Evolutionary conservation across 441 rosid species (phyloP), one percentile per base, ranked within the genome.

Genomic region (Hura crepitans): DNA sequence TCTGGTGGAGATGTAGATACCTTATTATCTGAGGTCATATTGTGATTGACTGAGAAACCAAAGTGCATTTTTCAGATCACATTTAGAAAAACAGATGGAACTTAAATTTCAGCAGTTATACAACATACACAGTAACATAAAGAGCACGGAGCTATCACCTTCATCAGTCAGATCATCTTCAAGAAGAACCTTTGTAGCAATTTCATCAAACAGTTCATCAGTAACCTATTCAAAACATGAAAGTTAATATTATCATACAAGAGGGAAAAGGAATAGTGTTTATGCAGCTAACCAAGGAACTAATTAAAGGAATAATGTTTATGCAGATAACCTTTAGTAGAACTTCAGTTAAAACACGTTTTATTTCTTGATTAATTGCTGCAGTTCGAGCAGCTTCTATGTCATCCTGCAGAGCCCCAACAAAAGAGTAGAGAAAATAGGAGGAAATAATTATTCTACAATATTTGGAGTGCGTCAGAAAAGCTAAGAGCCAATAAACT

Each of bases 291-390:
- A 93, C 99, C 98, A n/a, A n/a, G n/a, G n/a, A n/a, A n/a, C 42
- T 64, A 63, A 62, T 35, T 13, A 70, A 63, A 49, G 37, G 63
- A 73, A 68, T 54, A 80, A 68, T 68, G 67, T 72, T 74, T 62
- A 49, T 72, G 65, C 65, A 71, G 69, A 63, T 67, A 73, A 93
- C 99, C 98, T 89, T 92, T 69, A 86, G 82, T 78, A 96, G 97
- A 77, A 96, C 99, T 83, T 96, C 99, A 43, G 99, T 96, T 68
- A 91, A 82, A 65, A 93, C 75, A 63, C 96, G 96, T 72, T 93
- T 96, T 77, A 96, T 93, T 89, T 96, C 99, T 81, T 79, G 89
- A 85, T 92, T 91, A 65, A 96, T 81, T 62, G 96, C 94, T 43
- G 85, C 79, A 77, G 87, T 75, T 80, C 86, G 89, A 47, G 88